A percentile compares a stretch with the other conserved stretches of the same genome.
phyloP scores from a whole-genome alignment of 1,284 basidiomycete genomes.

The Paramarasmius palmivorus region DNA sequence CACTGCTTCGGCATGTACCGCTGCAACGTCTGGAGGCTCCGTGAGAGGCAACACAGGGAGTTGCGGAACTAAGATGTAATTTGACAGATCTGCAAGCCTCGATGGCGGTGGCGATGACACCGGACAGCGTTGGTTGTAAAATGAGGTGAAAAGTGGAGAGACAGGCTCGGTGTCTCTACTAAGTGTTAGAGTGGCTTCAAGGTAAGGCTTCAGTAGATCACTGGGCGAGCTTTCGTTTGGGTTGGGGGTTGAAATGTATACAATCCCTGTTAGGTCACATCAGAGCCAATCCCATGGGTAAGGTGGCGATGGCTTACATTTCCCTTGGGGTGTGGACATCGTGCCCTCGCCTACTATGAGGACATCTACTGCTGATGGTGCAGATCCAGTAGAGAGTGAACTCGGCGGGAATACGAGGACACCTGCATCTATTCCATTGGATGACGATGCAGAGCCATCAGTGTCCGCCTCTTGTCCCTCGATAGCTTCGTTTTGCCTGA shows the following conservation, averaged over 20 bases:
- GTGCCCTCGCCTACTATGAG: conserved; percentile 84
- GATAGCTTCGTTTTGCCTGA: conserved; percentile 21
- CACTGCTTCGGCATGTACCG: conserved; percentile 55
- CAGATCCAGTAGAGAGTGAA: conserved; percentile 47
- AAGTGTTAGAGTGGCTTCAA: conserved; percentile 42
- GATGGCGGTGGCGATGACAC: conserved; percentile 10
- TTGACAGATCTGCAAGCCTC: neutral
- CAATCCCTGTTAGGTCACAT: conserved; percentile 44
- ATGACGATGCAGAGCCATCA: conserved; percentile 21
- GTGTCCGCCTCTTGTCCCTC: conserved; percentile 21
- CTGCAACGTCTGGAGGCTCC: conserved; percentile 59
- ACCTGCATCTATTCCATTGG: conserved; percentile 59
- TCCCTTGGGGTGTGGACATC: conserved; percentile 81
- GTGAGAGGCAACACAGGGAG: conserved; percentile 43
- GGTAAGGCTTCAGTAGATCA: conserved; percentile 59
- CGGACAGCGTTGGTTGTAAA: conserved; percentile 47
- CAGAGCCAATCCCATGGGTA: neutral
- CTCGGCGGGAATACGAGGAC: conserved; percentile 84
- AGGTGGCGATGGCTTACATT: conserved; percentile 56
- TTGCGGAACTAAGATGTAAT: conserved; percentile 40
- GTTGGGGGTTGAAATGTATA: conserved; percentile 61
- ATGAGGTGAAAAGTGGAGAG: conserved; percentile 51
- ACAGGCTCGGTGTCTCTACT: conserved; percentile 20
- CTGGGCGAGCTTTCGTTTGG: conserved; percentile 35
- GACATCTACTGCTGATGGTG: conserved; percentile 58